These are phyloP conservation scores for Rhododendron vialii DNA, from an alignment of 148 eudicot species.

Conservation along the genomic window DNA sequence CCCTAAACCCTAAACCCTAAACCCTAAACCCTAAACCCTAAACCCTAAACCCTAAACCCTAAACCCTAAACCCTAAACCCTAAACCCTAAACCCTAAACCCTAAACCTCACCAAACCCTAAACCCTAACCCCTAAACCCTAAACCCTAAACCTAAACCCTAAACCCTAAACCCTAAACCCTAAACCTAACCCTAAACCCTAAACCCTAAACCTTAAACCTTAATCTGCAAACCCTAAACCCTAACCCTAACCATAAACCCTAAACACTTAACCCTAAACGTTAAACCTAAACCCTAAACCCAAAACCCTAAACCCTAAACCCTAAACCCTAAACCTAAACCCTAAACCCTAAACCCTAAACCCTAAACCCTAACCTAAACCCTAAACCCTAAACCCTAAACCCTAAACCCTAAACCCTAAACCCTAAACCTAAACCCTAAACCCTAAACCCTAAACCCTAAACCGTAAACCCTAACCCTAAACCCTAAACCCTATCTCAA, in stretches of 20 bases:
- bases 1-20: constrained; percentile 13
- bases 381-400: neutral
- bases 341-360: neutral
- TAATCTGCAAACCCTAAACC: neutral
- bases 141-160: neutral
- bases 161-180: neutral
- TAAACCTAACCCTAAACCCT: neutral
- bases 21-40: constrained; percentile 11
- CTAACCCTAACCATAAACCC: neutral
- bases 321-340: neutral
- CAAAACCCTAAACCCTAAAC: neutral
- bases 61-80: constrained; percentile 6
- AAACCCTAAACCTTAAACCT: neutral
- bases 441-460: neutral
- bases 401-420: neutral
- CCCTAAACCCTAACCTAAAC: neutral
- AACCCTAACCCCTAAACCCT: neutral
- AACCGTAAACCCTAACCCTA: neutral
- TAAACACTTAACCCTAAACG: neutral
- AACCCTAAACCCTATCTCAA: neutral
- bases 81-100: neutral
- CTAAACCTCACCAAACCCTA: too few relatives aligned
- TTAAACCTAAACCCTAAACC: neutral
- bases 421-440: neutral
- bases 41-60: constrained; percentile 14